Evolutionary conservation across 805 yeast species (phyloP).

Genomic region (Clavispora santaluciae): DNA sequence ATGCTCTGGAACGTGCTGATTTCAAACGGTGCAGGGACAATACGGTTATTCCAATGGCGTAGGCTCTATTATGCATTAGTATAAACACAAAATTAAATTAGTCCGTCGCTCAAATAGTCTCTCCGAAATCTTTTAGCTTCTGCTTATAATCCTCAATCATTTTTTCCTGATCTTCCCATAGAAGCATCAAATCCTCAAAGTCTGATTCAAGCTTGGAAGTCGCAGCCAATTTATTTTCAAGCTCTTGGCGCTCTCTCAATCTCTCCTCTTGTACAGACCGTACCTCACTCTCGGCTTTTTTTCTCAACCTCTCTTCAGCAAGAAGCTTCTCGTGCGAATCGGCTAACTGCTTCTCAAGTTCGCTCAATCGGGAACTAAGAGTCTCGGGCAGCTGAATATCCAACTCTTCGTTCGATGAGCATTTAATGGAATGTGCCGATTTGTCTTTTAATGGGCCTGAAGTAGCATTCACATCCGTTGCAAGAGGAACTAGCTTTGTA

Average conservation of each 20-base stretch:
- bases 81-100: no score
- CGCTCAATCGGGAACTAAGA: neutral
- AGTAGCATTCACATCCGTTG: neutral
- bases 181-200: slow-evolving; percentile 55
- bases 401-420: slow-evolving; percentile 2
- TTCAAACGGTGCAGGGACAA: neutral
- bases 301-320: neutral
- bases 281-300: neutral
- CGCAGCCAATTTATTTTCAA: slow-evolving; percentile 1
- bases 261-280: neutral
- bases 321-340: neutral
- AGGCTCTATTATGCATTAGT: neutral
- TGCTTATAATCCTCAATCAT: slow-evolving; percentile 53
- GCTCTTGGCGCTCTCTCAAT: slow-evolving; percentile 2
- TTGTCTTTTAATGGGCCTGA: neutral
- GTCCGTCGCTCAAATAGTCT: slow-evolving; percentile 65
- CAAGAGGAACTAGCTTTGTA: no score
- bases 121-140: slow-evolving; percentile 48
- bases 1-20: neutral
- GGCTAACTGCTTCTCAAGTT: neutral
- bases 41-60: neutral
- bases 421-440: no score
- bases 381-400: neutral
- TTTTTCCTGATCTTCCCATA: slow-evolving; percentile 75
- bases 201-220: slow-evolving; percentile 5